Evolutionary conservation across 202 grass and related monocot genomes (phyloP), one percentile per base, ranked within the genome.

Genomic region (Panicum hallii): DNA sequence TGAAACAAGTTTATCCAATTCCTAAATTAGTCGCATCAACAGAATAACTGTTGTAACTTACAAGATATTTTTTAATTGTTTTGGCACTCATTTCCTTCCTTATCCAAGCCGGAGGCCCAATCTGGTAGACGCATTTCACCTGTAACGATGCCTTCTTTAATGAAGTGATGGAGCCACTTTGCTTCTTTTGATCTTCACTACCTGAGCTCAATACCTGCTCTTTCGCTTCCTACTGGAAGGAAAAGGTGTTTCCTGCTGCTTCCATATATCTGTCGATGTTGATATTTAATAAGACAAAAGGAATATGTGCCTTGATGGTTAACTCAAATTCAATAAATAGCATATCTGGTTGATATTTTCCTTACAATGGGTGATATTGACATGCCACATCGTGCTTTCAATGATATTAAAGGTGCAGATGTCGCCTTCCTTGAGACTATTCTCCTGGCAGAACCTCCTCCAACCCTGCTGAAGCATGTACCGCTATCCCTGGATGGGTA

Each of bases 401-500:
- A 85, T 1, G 40, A 93, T 36, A 11, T 54, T 70, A 65, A 93
- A 81, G 47, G 34, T 74, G 74, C 91, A 93, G 12, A 52, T 41
- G 52, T 93, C 82, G 0, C 81, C 84, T n/a, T 20, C 19, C 63
- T 88, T 72, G 62, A 92, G 67, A 26, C 0, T 1, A 44, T 85
- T 88, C 26, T 82, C 71, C 26, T 0, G 0, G 49, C 72, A 88
- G 70, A 93, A 90, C 5, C 17, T 20, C 46, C 0, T 70, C 85
- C 85, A 90, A 17, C 85, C 81, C 1, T 0, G 0, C 12, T 13
- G 7, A 32, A 90, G 57, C 1, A 4, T 0, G n/a, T 42, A 65
- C 7, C 45, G 0, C 28, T 6, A 0, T 26, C 20, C 28, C 16
- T n/a, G 44, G 9, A 8, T 12, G 13, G 16, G 23, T 16, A 20